Evolutionary conservation across 768 basidiomycete genomes (phyloP), one percentile per base, ranked within the genome.

Genomic region (Astraeus odoratus): DNA sequence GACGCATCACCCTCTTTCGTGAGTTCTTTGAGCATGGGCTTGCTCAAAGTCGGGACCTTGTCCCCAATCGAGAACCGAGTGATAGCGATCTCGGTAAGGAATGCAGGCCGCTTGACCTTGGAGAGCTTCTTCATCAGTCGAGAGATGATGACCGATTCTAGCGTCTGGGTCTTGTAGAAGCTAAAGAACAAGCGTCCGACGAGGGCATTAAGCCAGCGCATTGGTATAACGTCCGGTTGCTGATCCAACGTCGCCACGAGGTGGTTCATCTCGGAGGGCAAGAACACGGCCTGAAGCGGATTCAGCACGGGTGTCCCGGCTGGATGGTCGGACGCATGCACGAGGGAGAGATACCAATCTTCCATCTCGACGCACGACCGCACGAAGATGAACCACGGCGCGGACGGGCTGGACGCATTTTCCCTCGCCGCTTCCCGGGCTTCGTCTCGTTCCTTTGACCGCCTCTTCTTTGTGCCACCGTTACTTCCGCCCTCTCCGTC

Each of bases 21-120:
- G 44, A 97, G 80, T 56, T 97, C 92, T 68, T 98, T 98, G 44
- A 99, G 73, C 95, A 98, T 97, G 3, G 96, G 96, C 52, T 94
- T 95, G 73, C 86, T 90, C 51, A 98, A 75, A 51, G 86, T 86
- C 3, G 94, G 91, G 0, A 88, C 75, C 43, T 71, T 81, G 54
- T 80, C 79, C 8, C 95, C 95, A 39, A 96, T 83, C 31, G 86
- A 84, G 39, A 95, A 93, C 51, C 95, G 88, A 27, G 83, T 83
- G 34, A 98, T 87, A 29, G 81, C 74, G 44, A 98, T 74, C 49
- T 94, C 88, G 3, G 82, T 77, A 31, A 98, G 77, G 63, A 94
- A 92, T 3, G 75, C 67, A 1, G 95, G 95, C 4, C 83, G 83
- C 58, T 94, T 93, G 59, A 96, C 85, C 64, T 89, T 94, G 40